Conservation (phyloP, 306 rosid species). For the Cercis canadensis region DNA sequence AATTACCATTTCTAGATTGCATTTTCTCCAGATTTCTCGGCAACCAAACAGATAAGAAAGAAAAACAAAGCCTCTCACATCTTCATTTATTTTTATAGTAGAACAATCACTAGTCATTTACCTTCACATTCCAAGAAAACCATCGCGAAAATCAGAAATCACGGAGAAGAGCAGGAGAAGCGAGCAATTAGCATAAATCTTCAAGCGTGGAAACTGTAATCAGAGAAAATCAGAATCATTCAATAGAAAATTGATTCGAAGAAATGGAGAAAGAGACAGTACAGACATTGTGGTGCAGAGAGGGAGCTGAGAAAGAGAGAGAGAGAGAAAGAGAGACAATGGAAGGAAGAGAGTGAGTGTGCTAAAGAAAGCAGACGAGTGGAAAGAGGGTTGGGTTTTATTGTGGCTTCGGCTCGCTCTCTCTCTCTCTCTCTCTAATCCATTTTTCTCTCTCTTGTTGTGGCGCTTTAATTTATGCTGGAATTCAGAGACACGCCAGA, state of each 20-base stretch:
- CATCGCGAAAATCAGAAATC: background rate
- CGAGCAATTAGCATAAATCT: background rate
- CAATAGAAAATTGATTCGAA: background rate
- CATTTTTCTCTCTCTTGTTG: background rate
- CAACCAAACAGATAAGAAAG: background rate
- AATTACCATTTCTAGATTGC: background rate
- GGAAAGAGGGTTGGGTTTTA: background rate
- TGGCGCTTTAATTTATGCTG: conserved; percentile 21
- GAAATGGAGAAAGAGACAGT: background rate
- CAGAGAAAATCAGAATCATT: background rate
- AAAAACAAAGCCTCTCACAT: background rate
- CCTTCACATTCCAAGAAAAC: conserved; percentile 17
- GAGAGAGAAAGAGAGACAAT: background rate
- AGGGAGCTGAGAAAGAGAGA: background rate
- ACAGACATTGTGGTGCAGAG: background rate
- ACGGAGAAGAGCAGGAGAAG: background rate
- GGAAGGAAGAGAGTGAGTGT: background rate
- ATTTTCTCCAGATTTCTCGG: conserved; percentile 3
- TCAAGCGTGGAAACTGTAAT: conserved; percentile 1
- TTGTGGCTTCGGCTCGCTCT: background rate
- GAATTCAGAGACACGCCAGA: background rate
- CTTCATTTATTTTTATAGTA: no score
- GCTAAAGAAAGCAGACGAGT: background rate
- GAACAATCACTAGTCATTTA: background rate
- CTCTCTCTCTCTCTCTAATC: background rate